Evolutionary conservation across 768 basidiomycete genomes (phyloP).

Genomic region (Pleurotus tuber-regium): DNA sequence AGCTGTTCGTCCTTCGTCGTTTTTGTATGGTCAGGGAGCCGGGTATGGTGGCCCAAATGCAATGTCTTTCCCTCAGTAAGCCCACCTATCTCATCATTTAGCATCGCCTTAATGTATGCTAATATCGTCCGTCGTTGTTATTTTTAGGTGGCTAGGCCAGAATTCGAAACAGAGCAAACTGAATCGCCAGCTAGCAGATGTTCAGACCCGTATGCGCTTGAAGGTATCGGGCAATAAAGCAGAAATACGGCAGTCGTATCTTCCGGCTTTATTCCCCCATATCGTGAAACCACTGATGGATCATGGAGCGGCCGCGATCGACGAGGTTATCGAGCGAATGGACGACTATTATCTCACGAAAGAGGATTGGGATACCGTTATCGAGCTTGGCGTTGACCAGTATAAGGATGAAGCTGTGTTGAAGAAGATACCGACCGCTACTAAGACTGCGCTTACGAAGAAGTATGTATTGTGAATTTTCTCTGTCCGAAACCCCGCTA

Average conservation of each 20-base stretch:
- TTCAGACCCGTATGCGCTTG: conserved; percentile 94
- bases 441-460: conserved; percentile 83
- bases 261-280: conserved; percentile 83
- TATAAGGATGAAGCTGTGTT: conserved; percentile 70
- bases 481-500: background rate
- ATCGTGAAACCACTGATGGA: conserved; percentile 79
- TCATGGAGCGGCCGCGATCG: conserved; percentile 71
- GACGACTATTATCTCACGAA: conserved; percentile 91
- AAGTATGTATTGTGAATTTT: conserved; percentile 48
- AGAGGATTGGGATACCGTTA: conserved; percentile 96
- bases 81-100: conserved; percentile 14
- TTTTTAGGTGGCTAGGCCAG: conserved; percentile 93
- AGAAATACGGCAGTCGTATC: conserved; percentile 89
- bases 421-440: conserved; percentile 80
- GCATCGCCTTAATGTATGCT: background rate
- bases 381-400: conserved; percentile 89
- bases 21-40: conserved; percentile 69
- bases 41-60: conserved; percentile 66
- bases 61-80: conserved; percentile 84
- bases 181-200: conserved; percentile 75
- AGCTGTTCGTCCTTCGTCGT: conserved; percentile 83
- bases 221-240: conserved; percentile 87
- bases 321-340: conserved; percentile 83
- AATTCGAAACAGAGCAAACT: conserved; percentile 93
- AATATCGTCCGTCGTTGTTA: too few relatives aligned